Evolutionary conservation across 2,329 filamentous ascomycete species (phyloP), one percentile per base, ranked within the genome.

Genomic region (Cryphonectria carpinicola): DNA sequence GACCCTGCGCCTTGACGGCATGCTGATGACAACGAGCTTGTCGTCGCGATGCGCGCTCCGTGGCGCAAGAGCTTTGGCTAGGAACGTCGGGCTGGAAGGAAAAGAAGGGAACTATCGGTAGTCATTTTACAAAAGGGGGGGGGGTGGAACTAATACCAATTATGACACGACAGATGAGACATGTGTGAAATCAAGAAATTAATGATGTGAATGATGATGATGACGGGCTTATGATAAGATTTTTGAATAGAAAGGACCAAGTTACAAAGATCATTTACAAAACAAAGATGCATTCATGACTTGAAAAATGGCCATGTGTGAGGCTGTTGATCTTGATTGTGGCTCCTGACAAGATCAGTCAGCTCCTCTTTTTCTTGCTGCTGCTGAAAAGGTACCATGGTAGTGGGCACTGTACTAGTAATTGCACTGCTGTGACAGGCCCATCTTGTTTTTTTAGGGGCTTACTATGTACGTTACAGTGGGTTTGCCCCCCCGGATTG

Each of bases 391-490:
- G 2, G 28, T 28, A 7, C 43, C 22, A 17, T 5, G 19, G 43
- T 6, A 49, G 43, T 43, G 41, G 3, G 41, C 14, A 43, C 22
- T 61, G 68, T 67, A 70, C 63, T 70, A 28, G 32, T 67, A 70
- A 67, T 67, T 39, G 32, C 66, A 39, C 46, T 56, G 32, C 49
- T 28, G 43, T 70, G 25, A 70, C 68, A 67, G 68, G 68, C 56
- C 65, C 39, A 66, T 66, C 67, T 49, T 32, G 32, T 14, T 17
- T 32, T 32, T 17, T 58, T 58, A 6, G 5, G 43, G 64, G 64
- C 56, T 65, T 35, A 54, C n/a, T n/a, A n/a, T n/a, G n/a, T n/a
- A n/a, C n/a, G 22, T 65, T 65, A 17, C 14, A 70, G 43, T 74
- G 66, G 49, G 61, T n/a, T 62, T 54, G 43, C 19, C 19, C 63